Conservation (phyloP, 495 filamentous ascomycete species). For the Tuber aestivum region DNA sequence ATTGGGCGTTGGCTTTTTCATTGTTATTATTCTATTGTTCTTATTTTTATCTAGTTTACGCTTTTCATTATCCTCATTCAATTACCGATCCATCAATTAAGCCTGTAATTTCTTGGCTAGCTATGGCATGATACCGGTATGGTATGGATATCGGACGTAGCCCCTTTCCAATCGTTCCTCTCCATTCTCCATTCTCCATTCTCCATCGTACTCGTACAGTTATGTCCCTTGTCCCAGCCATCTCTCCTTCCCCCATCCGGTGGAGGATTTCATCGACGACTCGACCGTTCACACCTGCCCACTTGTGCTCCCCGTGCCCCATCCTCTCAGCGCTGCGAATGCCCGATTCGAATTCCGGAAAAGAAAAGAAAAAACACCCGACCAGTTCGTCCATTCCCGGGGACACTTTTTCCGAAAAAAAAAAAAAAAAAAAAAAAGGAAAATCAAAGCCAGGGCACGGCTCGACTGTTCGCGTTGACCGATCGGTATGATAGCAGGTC, state of each 20-base stretch:
- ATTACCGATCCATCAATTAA: not conserved
- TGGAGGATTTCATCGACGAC: not conserved
- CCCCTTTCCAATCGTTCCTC: not conserved
- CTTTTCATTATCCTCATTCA: not conserved
- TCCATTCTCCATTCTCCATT: not conserved
- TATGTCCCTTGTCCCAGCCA: not conserved
- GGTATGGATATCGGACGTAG: not conserved
- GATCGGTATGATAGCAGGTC: no score
- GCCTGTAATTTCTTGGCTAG: not conserved
- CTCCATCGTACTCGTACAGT: not conserved
- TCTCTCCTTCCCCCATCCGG: not conserved
- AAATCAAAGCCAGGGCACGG: not conserved
- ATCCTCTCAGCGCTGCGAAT: not conserved
- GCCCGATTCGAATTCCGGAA: not conserved
- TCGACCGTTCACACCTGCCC: not conserved
- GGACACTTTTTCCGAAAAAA: not conserved
- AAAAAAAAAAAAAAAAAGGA: no score
- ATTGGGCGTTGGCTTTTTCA: not conserved
- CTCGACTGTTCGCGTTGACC: no score
- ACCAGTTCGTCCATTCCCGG: not conserved
- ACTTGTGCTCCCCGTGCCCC: not conserved
- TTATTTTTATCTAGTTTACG: not conserved
- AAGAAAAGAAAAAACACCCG: not conserved
- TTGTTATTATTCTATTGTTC: not conserved
- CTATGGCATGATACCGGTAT: not conserved